A percentile compares a stretch with the other conserved stretches of the same genome.
phyloP scores from a whole-genome alignment of 148 eudicot genomes.

The Silene uniflora region DNA sequence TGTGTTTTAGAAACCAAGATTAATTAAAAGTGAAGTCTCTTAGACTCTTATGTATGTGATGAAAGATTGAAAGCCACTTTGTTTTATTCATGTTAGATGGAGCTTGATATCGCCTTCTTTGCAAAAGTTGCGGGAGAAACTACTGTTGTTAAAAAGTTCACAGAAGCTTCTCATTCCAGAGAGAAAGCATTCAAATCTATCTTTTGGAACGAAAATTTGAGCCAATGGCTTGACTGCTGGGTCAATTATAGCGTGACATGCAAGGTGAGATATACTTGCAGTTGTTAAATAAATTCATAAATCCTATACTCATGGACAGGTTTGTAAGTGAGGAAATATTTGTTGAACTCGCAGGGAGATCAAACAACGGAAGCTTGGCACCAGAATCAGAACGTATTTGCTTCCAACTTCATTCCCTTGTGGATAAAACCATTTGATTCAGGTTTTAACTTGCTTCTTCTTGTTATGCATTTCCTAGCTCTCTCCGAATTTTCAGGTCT shows the following conservation, averaged over 20 bases:
- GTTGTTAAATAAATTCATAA: background rate
- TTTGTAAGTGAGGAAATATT: background rate
- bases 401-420: slow-evolving; percentile 82
- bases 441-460: slow-evolving; percentile 40
- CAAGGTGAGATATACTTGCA: slow-evolving; percentile 32
- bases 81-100: slow-evolving; percentile 52
- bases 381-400: slow-evolving; percentile 69
- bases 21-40: background rate
- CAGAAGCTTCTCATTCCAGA: slow-evolving; percentile 54
- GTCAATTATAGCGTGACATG: slow-evolving; percentile 31
- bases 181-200: slow-evolving; percentile 58
- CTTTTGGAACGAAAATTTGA: slow-evolving; percentile 77
- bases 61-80: background rate
- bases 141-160: slow-evolving; percentile 33
- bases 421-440: slow-evolving; percentile 66
- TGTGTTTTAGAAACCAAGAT: slow-evolving; percentile 14
- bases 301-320: background rate
- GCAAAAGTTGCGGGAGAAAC: slow-evolving; percentile 54
- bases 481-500: background rate
- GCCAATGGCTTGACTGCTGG: slow-evolving; percentile 97
- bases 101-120: slow-evolving; percentile 73
- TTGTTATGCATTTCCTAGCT: background rate
- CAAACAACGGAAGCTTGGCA: slow-evolving; percentile 44
- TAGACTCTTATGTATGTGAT: background rate
- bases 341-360: slow-evolving; percentile 35